Evolutionary conservation across 257 asterid genomes (phyloP).

Genomic region (Solanum tarijense): DNA sequence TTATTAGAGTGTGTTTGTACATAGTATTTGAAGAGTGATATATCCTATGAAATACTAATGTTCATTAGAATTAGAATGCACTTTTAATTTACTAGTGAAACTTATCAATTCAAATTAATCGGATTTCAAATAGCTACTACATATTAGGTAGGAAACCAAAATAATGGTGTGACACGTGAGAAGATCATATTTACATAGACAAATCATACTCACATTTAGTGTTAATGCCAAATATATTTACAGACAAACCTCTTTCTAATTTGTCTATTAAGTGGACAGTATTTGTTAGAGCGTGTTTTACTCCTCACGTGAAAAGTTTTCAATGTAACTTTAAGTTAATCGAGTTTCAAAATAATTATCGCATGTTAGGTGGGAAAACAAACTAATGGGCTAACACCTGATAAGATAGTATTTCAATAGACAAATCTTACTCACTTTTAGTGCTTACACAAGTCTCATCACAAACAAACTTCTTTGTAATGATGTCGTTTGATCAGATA

Average conservation of each 20-base stretch:
- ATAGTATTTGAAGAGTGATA: not conserved
- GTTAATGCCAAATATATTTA: not conserved
- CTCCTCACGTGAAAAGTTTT: not conserved
- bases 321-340: not conserved
- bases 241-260: not conserved
- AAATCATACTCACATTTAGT: not conserved
- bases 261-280: too few relatives aligned
- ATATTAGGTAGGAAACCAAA: not conserved
- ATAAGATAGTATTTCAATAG: not conserved
- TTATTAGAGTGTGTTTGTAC: not conserved
- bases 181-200: not conserved
- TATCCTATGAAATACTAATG: too few relatives aligned
- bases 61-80: not conserved
- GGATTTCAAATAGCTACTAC: fast-evolving
- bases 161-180: not conserved
- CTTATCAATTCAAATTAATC: not conserved
- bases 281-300: not conserved
- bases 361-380: not conserved
- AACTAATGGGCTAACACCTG: not conserved
- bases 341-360: not conserved
- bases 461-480: not conserved
- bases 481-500: not conserved
- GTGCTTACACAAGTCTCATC: not conserved
- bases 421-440: not conserved
- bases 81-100: not conserved